These are phyloP conservation scores for Pelargonium fulgidum DNA, from an alignment of 441 rosid genomes.

Conservation along the genomic window DNA sequence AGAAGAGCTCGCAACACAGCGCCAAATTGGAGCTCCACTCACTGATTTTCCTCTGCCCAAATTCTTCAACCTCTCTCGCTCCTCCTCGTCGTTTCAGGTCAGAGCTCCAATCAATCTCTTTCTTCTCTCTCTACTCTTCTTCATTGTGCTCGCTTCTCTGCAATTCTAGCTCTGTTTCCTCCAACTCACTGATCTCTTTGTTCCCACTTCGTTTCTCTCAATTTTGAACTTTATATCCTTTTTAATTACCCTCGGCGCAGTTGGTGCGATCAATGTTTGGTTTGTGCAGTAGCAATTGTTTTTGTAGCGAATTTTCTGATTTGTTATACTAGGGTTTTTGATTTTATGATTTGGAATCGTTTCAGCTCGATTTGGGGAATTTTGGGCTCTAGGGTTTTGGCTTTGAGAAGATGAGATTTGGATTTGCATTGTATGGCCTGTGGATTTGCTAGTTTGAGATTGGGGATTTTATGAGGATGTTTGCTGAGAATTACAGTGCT, in stretches of 20 bases:
- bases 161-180: slow-evolving; percentile 33
- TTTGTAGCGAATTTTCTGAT: slow-evolving; percentile 33
- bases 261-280: slow-evolving; percentile 22
- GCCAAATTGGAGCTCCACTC: slow-evolving; percentile 15
- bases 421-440: slow-evolving; percentile 48
- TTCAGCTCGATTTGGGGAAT: slow-evolving; percentile 31
- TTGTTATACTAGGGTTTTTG: slow-evolving; percentile 57
- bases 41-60: slow-evolving; percentile 32
- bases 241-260: slow-evolving; percentile 32
- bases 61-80: slow-evolving; percentile 9
- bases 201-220: slow-evolving; percentile 30
- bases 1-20: slow-evolving; percentile 1
- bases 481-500: slow-evolving; percentile 1
- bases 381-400: slow-evolving; percentile 61
- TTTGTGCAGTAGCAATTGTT: slow-evolving; percentile 27
- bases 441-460: slow-evolving; percentile 25
- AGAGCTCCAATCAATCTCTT: slow-evolving; percentile 31
- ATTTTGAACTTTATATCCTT: slow-evolving; percentile 25
- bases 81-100: slow-evolving; percentile 28
- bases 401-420: slow-evolving; percentile 48
- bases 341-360: slow-evolving; percentile 26
- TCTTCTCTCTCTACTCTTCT: slow-evolving; percentile 22
- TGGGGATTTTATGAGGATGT: slow-evolving; percentile 3
- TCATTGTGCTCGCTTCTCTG: slow-evolving; percentile 32
- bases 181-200: slow-evolving; percentile 50